A percentile compares a stretch with the other conserved stretches of the same genome.
Conservation (phyloP, 768 basidiomycete genomes). For the Cyathus striatus region DNA sequence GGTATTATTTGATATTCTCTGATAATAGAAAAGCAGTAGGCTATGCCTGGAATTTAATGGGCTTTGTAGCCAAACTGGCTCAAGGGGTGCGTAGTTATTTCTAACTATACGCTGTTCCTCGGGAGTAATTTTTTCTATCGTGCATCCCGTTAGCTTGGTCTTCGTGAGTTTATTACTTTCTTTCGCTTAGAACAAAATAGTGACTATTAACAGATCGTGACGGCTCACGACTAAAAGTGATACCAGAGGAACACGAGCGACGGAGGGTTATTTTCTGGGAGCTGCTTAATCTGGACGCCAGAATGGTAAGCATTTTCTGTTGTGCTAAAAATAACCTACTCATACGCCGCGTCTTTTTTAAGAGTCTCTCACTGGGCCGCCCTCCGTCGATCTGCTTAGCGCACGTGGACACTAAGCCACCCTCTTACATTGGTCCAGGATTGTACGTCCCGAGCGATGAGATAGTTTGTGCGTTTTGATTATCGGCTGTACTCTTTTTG, state of each 20-base stretch:
- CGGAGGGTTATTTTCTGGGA: slow-evolving; percentile 73
- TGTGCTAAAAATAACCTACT: too few relatives aligned
- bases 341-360: too few relatives aligned
- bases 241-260: slow-evolving; percentile 69
- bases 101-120: too few relatives aligned
- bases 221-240: slow-evolving; percentile 54
- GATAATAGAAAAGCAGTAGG: slow-evolving; percentile 69
- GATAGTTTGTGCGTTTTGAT: slow-evolving; percentile 38
- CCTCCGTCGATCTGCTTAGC: slow-evolving; percentile 63
- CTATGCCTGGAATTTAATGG: slow-evolving; percentile 75
- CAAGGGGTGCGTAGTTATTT: slow-evolving; percentile 50
- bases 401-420: slow-evolving; percentile 60
- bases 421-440: slow-evolving; percentile 40
- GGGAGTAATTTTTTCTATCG: too few relatives aligned
- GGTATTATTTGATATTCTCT: slow-evolving; percentile 71
- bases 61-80: slow-evolving; percentile 67
- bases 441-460: slow-evolving; percentile 45
- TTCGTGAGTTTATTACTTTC: slow-evolving; percentile 42
- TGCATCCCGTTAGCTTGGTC: slow-evolving; percentile 53
- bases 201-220: slow-evolving; percentile 51
- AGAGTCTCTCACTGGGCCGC: slow-evolving; percentile 69
- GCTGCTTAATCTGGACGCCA: slow-evolving; percentile 64
- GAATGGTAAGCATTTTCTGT: slow-evolving; percentile 38
- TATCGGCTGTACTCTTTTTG: slow-evolving; percentile 5
- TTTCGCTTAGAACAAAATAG: slow-evolving; percentile 6